Percentiles rank a stretch among this genome's conserved stretches.
Evolutionary conservation across 106 monocot genomes (phyloP).

Genomic region (Dendrobium nobile): DNA sequence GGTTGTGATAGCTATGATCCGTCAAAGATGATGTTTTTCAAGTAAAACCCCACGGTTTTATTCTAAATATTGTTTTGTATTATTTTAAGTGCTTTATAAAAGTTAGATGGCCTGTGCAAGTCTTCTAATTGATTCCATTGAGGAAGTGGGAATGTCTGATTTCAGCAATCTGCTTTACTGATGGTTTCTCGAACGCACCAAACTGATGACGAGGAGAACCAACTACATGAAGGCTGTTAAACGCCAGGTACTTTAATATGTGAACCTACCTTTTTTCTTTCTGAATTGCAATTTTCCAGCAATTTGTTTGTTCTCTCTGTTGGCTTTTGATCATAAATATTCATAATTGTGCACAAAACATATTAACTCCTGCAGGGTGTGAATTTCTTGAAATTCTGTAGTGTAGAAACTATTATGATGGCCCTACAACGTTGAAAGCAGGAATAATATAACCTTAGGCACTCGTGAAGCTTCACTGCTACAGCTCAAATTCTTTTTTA

Average conservation of each 20-base stretch:
- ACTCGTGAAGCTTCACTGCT: no score
- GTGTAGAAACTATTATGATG: background rate
- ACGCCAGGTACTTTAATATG: background rate
- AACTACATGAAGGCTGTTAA: background rate
- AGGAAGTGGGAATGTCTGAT: slow-evolving; percentile 1
- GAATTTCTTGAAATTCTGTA: background rate
- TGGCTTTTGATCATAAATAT: no score
- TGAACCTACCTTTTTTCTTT: background rate
- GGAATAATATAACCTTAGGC: no score
- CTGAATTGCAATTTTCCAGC: background rate
- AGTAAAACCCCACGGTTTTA: no score
- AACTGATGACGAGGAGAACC: background rate
- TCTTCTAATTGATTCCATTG: background rate
- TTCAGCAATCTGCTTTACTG: slow-evolving; percentile 46
- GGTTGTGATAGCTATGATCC: no score
- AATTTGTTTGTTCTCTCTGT: background rate
- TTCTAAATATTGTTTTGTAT: no score
- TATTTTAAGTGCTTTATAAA: background rate
- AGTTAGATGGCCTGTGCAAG: no score
- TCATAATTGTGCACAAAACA: no score
- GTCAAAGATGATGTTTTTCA: no score
- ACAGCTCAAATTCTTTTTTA: no score
- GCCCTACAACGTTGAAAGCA: background rate
- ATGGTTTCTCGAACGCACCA: slow-evolving; percentile 34
- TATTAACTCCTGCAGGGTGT: background rate